Evolutionary conservation across 768 basidiomycete genomes (phyloP).

Genomic region (Kwoniella botswanensis): DNA sequence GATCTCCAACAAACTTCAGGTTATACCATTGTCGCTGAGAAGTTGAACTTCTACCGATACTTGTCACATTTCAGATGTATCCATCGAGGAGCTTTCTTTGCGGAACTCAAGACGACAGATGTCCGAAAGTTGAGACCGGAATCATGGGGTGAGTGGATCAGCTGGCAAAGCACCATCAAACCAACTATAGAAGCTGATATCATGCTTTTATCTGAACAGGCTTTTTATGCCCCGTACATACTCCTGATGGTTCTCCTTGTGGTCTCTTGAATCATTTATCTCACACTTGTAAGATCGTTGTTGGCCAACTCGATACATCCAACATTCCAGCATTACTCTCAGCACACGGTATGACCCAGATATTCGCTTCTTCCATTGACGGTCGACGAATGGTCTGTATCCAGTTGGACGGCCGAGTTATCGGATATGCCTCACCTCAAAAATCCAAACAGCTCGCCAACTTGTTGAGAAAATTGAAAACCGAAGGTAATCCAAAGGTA

Average conservation of each 20-base stretch:
- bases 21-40: conserved; percentile 99
- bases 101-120: conserved; percentile 95
- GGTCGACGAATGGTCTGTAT: conserved; percentile 82
- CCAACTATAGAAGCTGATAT: not conserved
- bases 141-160: conserved; percentile 78
- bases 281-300: conserved; percentile 88
- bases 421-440: conserved; percentile 84
- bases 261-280: conserved; percentile 97
- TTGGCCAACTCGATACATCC: conserved; percentile 71
- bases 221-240: conserved; percentile 97
- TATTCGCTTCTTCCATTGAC: conserved; percentile 77
- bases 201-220: conserved; percentile 61
- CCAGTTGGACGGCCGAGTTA: conserved; percentile 92
- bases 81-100: conserved; percentile 98
- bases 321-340: conserved; percentile 82
- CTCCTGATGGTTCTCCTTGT: conserved; percentile 96
- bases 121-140: conserved; percentile 96
- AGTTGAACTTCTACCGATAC: conserved; percentile 97
- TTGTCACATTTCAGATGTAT: conserved; percentile 98
- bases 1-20: conserved; percentile 97
- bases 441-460: conserved; percentile 80
- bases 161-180: not conserved
- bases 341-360: conserved; percentile 91
- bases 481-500: conserved; percentile 76
- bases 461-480: conserved; percentile 91